These are phyloP conservation scores for Spergularia bocconei DNA, from an alignment of 148 eudicot species.

Conservation along the genomic window DNA sequence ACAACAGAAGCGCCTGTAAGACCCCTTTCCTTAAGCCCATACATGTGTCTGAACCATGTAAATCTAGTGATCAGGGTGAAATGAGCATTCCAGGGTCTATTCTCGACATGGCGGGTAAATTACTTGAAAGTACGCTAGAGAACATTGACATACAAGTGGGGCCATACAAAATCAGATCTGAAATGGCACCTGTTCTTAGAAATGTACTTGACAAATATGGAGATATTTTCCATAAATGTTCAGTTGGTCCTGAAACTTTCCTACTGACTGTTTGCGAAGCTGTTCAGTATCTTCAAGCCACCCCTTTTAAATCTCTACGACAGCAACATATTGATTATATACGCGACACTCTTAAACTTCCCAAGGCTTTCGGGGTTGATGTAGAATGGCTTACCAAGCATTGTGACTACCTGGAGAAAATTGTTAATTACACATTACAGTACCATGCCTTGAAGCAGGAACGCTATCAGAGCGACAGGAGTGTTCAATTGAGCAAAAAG, in stretches of 20 bases:
- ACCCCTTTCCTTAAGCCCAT: too few relatives aligned
- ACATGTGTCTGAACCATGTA: background rate
- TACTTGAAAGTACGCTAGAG: background rate
- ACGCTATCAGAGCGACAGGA: background rate
- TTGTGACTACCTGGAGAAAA: slow-evolving; percentile 4
- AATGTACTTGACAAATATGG: background rate
- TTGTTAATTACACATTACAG: slow-evolving; percentile 4
- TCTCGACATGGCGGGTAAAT: slow-evolving; percentile 8
- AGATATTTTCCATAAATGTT: slow-evolving; percentile 5
- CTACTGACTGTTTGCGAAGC: slow-evolving; percentile 5
- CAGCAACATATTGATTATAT: slow-evolving; percentile 7
- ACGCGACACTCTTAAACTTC: background rate
- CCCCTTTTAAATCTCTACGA: slow-evolving; percentile 4
- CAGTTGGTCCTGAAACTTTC: background rate
- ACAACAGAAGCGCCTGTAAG: too few relatives aligned
- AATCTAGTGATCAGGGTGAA: background rate
- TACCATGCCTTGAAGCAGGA: slow-evolving; percentile 9
- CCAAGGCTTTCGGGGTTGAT: slow-evolving; percentile 5
- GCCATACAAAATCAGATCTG: slow-evolving; percentile 9
- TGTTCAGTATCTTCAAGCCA: background rate
- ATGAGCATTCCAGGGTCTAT: slow-evolving; percentile 6
- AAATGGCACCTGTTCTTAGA: slow-evolving; percentile 9
- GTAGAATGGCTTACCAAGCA: slow-evolving; percentile 8
- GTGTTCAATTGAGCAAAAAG: background rate
- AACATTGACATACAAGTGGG: slow-evolving; percentile 1